Percentiles rank a stretch among this genome's conserved stretches.
phyloP scores from a whole-genome alignment of 2,329 filamentous ascomycete genomes.

The Neofusicoccum laricinum region DNA sequence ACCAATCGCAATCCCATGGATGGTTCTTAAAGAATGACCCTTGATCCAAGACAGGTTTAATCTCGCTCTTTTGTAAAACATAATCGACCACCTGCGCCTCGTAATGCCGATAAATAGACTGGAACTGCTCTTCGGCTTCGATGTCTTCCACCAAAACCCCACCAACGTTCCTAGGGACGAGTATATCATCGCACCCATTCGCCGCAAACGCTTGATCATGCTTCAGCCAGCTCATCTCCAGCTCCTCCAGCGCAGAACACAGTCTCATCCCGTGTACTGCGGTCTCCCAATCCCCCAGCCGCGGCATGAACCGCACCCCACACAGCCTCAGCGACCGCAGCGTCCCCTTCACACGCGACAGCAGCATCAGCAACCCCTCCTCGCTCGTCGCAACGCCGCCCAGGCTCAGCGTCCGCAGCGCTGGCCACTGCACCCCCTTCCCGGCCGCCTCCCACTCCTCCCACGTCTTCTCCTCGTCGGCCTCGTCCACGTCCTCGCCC shows the following conservation, averaged over 20 bases:
- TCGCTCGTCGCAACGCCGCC: neutral
- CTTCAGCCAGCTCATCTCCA: neutral
- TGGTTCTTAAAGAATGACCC: neutral
- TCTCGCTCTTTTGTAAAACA: neutral
- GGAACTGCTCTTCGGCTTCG: neutral
- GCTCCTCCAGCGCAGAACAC: neutral
- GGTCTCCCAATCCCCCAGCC: neutral
- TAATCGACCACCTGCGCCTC: neutral
- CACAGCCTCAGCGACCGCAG: neutral
- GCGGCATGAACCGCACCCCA: neutral
- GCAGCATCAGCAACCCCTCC: neutral
- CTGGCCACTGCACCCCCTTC: neutral
- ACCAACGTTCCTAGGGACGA: neutral
- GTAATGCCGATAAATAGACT: neutral
- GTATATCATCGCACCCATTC: neutral
- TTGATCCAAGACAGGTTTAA: neutral
- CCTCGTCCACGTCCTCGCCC: neutral
- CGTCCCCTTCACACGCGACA: neutral
- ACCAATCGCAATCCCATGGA: neutral
- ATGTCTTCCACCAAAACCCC: neutral
- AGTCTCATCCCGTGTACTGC: neutral
- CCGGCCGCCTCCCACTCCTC: neutral
- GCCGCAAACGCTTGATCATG: neutral
- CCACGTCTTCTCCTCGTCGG: neutral
- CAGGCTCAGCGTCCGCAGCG: neutral